Evolutionary conservation across 768 basidiomycete species (phyloP).

Genomic region (Podaxis mareebaensis): DNA sequence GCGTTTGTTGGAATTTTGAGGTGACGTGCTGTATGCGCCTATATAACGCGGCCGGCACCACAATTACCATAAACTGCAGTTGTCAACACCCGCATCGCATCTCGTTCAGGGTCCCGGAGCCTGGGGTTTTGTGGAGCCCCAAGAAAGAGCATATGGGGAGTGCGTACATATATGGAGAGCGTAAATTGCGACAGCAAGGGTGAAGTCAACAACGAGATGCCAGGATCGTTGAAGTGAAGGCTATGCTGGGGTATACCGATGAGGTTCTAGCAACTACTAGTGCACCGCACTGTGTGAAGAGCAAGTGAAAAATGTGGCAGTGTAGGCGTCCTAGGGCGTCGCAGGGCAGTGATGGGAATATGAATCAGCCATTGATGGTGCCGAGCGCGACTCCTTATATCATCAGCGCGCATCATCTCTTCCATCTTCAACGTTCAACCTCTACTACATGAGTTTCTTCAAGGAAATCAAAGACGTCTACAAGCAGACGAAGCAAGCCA

Average conservation of each 20-base stretch:
- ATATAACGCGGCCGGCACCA: neutral
- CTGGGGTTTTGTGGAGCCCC: no score
- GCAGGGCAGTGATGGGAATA: neutral
- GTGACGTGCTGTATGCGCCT: neutral
- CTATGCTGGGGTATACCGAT: neutral
- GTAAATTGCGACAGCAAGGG: no score
- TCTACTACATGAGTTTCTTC: neutral
- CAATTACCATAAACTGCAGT: neutral
- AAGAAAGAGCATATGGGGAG: no score
- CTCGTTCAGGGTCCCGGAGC: neutral
- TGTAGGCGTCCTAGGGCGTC: neutral
- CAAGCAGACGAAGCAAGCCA: neutral
- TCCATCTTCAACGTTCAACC: neutral
- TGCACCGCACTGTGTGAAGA: neutral
- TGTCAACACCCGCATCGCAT: neutral
- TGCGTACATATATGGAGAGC: no score
- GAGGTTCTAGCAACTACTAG: no score
- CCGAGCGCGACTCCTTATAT: neutral
- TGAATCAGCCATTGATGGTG: neutral
- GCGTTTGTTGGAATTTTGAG: neutral
- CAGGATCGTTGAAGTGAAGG: neutral
- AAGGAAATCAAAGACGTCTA: neutral
- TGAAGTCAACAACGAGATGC: neutral
- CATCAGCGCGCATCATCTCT: neutral
- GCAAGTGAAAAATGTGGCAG: neutral